Evolutionary conservation across 257 asterid species (phyloP).

Genomic region (Penstemon barbatus): DNA sequence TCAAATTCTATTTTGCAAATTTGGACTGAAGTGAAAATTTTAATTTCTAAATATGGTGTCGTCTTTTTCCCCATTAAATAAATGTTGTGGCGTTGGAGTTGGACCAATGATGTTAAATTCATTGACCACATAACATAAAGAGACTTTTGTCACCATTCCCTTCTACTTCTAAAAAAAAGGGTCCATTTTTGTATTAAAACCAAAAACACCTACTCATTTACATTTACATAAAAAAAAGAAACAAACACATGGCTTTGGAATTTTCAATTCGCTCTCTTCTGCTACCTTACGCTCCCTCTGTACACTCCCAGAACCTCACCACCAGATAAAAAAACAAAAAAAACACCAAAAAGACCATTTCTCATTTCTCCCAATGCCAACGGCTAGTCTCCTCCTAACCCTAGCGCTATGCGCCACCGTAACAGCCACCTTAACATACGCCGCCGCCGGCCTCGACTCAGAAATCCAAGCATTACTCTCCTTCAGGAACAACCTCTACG

Average conservation of each 20-base stretch:
- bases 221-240: not conserved
- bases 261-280: conserved; percentile 13
- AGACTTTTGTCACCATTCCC: conserved; percentile 24
- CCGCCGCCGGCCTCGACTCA: conserved; percentile 33
- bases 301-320: conserved; percentile 15
- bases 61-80: not conserved
- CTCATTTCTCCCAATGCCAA: conserved; percentile 39
- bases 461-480: conserved; percentile 54
- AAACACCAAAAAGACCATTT: not conserved
- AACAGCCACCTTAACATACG: conserved; percentile 34
- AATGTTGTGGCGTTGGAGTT: conserved; percentile 24
- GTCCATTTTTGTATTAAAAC: not conserved
- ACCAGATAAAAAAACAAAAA: not conserved
- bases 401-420: conserved; percentile 40
- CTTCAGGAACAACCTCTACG: conserved; percentile 52
- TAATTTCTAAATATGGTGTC: too few species aligned
- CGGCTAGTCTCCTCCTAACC: conserved; percentile 36
- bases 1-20: not conserved
- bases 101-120: conserved; percentile 31
- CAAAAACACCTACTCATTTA: not conserved
- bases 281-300: conserved; percentile 37
- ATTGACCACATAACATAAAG: conserved; percentile 29
- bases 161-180: not conserved
- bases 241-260: conserved; percentile 27
- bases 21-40: too few species aligned